Evolutionary conservation across 2,329 filamentous ascomycete genomes (phyloP).

Genomic region (Purpureocillium takamizusanense): DNA sequence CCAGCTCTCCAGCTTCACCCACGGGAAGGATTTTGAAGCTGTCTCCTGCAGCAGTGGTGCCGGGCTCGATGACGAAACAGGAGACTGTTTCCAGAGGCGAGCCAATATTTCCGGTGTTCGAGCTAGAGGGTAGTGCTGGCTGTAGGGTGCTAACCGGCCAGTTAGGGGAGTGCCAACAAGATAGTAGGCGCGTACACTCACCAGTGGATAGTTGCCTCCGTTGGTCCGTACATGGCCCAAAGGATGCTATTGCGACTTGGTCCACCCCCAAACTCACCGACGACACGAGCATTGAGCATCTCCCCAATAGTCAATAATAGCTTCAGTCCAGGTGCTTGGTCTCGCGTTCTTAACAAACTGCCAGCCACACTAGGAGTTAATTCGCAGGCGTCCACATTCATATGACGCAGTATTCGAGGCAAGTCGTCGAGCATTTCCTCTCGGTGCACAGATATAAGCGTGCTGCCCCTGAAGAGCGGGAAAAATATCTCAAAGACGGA

Average conservation of each 20-base stretch:
- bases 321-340: slow-evolving; percentile 57
- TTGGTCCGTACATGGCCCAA: slow-evolving; percentile 92
- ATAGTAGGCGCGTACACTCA: slow-evolving; percentile 17
- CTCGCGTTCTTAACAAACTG: slow-evolving; percentile 61
- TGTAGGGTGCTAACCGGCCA: slow-evolving; percentile 53
- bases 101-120: slow-evolving; percentile 63
- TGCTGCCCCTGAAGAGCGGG: slow-evolving; percentile 63
- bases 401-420: slow-evolving; percentile 50
- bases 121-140: slow-evolving; percentile 45
- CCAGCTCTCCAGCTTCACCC: slow-evolving; percentile 70
- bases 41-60: slow-evolving; percentile 10
- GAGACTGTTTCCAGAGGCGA: slow-evolving; percentile 74
- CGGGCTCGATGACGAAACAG: slow-evolving; percentile 56
- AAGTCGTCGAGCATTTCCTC: slow-evolving; percentile 67
- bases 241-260: slow-evolving; percentile 51
- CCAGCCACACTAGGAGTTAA: slow-evolving; percentile 81
- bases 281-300: slow-evolving; percentile 73
- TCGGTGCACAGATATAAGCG: slow-evolving; percentile 63
- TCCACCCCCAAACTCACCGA: slow-evolving; percentile 68
- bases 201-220: slow-evolving; percentile 85
- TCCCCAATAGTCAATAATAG: slow-evolving; percentile 83
- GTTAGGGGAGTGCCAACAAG: not conserved
- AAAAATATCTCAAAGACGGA: slow-evolving; percentile 96
- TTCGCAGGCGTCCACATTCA: slow-evolving; percentile 76
- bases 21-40: slow-evolving; percentile 47